These are phyloP conservation scores for Macrolepiota fuliginosa DNA, from an alignment of 768 basidiomycete species.

Conservation along the genomic window DNA sequence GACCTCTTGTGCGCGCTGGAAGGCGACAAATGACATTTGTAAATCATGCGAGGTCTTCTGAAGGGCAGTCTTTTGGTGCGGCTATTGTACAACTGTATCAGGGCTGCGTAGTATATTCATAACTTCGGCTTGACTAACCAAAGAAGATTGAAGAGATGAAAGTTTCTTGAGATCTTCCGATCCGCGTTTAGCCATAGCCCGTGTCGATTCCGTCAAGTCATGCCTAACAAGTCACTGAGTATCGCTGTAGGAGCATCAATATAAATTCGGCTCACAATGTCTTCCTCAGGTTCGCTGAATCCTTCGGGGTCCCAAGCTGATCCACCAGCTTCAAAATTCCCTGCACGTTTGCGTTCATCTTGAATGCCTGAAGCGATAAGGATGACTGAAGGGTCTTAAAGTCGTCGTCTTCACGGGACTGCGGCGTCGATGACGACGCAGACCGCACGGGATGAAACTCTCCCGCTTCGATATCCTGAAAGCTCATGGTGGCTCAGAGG, in stretches of 20 bases:
- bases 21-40: constrained; percentile 83
- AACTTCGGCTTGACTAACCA: constrained; percentile 41
- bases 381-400: constrained; percentile 79
- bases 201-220: constrained; percentile 91
- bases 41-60: constrained; percentile 95
- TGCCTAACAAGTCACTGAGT: constrained; percentile 49
- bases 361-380: constrained; percentile 92
- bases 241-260: not conserved
- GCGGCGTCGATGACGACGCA: constrained; percentile 30
- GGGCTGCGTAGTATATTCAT: not conserved
- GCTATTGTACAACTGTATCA: constrained; percentile 36
- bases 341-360: constrained; percentile 97
- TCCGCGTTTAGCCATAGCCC: constrained; percentile 92
- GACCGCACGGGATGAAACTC: constrained; percentile 33
- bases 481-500: constrained; percentile 39
- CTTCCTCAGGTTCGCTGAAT: constrained; percentile 77
- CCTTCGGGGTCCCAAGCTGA: constrained; percentile 82
- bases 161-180: constrained; percentile 93
- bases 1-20: constrained; percentile 88
- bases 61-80: constrained; percentile 77
- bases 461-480: constrained; percentile 56
- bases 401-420: constrained; percentile 64
- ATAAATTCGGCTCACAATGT: constrained; percentile 63
- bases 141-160: constrained; percentile 57
- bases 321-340: constrained; percentile 97